These are phyloP conservation scores for Penicillium mononematosum DNA, from an alignment of 495 filamentous ascomycete genomes.

Conservation along the genomic window DNA sequence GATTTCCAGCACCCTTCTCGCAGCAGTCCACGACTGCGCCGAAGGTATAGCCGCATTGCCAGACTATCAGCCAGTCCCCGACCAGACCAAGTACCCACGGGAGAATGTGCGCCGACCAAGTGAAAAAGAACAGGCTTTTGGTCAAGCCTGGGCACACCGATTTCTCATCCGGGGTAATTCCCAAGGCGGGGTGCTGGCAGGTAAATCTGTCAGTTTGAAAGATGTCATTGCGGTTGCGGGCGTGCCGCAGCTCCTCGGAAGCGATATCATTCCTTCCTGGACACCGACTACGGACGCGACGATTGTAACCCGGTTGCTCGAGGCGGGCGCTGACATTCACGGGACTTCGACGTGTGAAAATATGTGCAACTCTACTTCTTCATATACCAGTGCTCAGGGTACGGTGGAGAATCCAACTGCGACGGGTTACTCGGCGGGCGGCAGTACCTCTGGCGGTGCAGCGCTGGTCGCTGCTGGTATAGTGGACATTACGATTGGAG, in stretches of 20 bases:
- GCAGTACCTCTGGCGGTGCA: conserved; percentile 57
- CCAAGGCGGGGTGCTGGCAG: conserved; percentile 64
- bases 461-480: conserved; percentile 50
- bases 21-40: conserved; percentile 37
- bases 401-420: conserved; percentile 51
- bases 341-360: conserved; percentile 51
- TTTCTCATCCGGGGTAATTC: conserved; percentile 34
- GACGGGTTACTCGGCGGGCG: conserved; percentile 52
- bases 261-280: conserved; percentile 39
- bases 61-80: conserved; percentile 33
- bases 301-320: conserved; percentile 47
- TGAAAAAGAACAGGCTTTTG: conserved; percentile 31
- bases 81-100: conserved; percentile 30
- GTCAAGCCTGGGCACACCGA: conserved; percentile 35
- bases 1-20: conserved; percentile 36
- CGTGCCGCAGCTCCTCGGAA: conserved; percentile 39
- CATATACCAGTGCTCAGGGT: conserved; percentile 49
- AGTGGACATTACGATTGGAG: conserved; percentile 57
- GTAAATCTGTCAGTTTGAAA: conserved; percentile 73
- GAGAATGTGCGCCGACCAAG: conserved; percentile 31
- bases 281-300: conserved; percentile 45
- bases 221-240: conserved; percentile 43
- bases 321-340: conserved; percentile 42
- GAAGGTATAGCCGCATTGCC: conserved; percentile 29
- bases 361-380: conserved; percentile 43